Evolutionary conservation across 2,329 filamentous ascomycete species (phyloP).

Genomic region (Trichoderma aggressivum): DNA sequence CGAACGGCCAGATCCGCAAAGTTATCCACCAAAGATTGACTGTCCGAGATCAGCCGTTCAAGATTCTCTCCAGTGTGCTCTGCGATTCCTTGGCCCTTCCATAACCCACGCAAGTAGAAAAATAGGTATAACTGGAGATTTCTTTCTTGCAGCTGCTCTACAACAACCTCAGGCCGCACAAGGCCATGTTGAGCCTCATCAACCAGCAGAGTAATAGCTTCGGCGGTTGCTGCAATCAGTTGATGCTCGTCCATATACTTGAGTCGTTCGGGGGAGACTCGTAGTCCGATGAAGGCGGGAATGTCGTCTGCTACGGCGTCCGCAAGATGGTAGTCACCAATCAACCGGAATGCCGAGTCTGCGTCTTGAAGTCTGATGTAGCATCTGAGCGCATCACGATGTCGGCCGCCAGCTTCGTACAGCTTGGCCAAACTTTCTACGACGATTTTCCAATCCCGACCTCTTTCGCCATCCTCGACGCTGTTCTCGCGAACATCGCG

Average conservation of each 20-base stretch:
- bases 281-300: conserved; percentile 78
- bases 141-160: conserved; percentile 69
- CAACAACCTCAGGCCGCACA: conserved; percentile 72
- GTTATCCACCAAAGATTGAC: conserved; percentile 70
- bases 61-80: conserved; percentile 52
- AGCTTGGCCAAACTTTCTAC: conserved; percentile 81
- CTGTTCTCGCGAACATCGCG: conserved; percentile 73
- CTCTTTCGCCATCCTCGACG: conserved; percentile 67
- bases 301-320: conserved; percentile 89
- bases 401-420: conserved; percentile 75
- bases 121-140: conserved; percentile 74
- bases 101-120: conserved; percentile 86
- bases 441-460: conserved; percentile 85
- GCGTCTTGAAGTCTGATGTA: conserved; percentile 92
- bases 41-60: conserved; percentile 57
- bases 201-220: conserved; percentile 82
- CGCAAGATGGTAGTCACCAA: conserved; percentile 84
- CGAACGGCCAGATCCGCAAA: conserved; percentile 85
- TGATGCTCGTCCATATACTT: conserved; percentile 64
- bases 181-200: conserved; percentile 89
- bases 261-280: conserved; percentile 71
- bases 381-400: conserved; percentile 79
- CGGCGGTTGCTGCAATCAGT: conserved; percentile 73
- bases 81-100: conserved; percentile 68
- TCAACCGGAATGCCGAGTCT: conserved; percentile 80